Evolutionary conservation across 176 grass and related monocot genomes (phyloP).

Genomic region (Oryza glumipatula): DNA sequence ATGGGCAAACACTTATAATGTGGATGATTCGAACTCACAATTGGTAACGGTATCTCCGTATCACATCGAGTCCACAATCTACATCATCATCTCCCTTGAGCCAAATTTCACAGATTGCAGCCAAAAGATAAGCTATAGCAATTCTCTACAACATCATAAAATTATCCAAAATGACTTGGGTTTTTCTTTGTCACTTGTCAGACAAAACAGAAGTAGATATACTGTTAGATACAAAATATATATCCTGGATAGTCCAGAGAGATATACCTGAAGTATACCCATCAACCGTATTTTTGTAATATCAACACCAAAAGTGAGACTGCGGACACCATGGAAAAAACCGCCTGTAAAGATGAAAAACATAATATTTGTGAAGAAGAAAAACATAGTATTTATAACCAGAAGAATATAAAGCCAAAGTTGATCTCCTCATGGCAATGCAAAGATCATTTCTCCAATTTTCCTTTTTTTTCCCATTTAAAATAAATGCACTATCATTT

Average conservation of each 20-base stretch:
- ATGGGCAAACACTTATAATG: not conserved
- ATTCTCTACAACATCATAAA: slow-evolving; percentile 58
- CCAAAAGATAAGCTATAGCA: slow-evolving; percentile 66
- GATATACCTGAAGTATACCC: slow-evolving; percentile 42
- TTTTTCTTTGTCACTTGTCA: not conserved
- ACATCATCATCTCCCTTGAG: slow-evolving; percentile 41
- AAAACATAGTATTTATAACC: not conserved
- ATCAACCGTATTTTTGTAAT: slow-evolving; percentile 48
- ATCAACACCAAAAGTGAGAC: slow-evolving; percentile 65
- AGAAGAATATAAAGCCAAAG: not conserved
- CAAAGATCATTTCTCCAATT: not conserved
- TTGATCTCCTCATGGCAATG: not conserved
- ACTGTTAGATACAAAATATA: not conserved
- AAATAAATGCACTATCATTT: not conserved
- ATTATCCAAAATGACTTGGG: not conserved
- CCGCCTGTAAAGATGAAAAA: slow-evolving; percentile 47
- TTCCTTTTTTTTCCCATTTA: not conserved
- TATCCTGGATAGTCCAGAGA: not conserved
- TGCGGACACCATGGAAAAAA: slow-evolving; percentile 60
- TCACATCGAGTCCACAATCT: slow-evolving; percentile 38
- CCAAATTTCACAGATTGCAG: slow-evolving; percentile 79
- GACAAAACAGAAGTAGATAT: not conserved
- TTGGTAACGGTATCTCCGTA: slow-evolving; percentile 46
- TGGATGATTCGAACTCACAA: slow-evolving; percentile 33
- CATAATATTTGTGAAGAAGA: not conserved